Evolutionary conservation across 2,329 filamentous ascomycete genomes (phyloP).

Genomic region (Hypoxylon sp.): DNA sequence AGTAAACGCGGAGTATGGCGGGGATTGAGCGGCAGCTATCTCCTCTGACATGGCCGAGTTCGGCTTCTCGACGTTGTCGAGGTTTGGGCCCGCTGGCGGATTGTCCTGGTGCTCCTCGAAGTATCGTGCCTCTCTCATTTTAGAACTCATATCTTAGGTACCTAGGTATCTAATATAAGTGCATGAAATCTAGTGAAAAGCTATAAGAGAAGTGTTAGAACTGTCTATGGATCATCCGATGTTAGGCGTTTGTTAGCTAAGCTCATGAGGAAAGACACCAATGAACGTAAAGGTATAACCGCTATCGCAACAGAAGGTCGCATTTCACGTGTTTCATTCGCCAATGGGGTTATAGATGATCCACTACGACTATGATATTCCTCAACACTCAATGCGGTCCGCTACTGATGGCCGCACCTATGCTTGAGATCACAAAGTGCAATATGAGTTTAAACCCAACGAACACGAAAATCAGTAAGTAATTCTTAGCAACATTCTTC

Average conservation of each 20-base stretch:
- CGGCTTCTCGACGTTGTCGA: constrained; percentile 7
- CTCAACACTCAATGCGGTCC: not conserved
- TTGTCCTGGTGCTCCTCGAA: not conserved
- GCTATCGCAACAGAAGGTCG: not conserved
- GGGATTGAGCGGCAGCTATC: not conserved
- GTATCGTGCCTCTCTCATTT: not conserved
- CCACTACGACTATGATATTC: not conserved
- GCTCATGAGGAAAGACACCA: not conserved
- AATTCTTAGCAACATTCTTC: too few relatives aligned
- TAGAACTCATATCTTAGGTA: not conserved
- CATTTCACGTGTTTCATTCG: not conserved
- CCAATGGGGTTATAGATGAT: not conserved
- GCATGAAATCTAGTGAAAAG: not conserved
- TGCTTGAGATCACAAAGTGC: not conserved
- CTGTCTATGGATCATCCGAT: too few relatives aligned
- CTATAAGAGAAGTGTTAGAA: too few relatives aligned
- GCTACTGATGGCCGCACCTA: not conserved
- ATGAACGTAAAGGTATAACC: constrained; percentile 1
- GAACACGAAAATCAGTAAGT: not conserved
- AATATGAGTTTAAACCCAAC: not conserved
- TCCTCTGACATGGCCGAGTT: not conserved
- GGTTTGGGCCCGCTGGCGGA: too few relatives aligned
- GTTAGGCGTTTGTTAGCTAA: not conserved
- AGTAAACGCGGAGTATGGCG: constrained; percentile 10
- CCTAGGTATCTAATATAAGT: not conserved